A percentile compares a stretch with the other conserved stretches of the same genome.
phyloP scores from a whole-genome alignment of 768 basidiomycete species.

The Rhizopogon rudus region DNA sequence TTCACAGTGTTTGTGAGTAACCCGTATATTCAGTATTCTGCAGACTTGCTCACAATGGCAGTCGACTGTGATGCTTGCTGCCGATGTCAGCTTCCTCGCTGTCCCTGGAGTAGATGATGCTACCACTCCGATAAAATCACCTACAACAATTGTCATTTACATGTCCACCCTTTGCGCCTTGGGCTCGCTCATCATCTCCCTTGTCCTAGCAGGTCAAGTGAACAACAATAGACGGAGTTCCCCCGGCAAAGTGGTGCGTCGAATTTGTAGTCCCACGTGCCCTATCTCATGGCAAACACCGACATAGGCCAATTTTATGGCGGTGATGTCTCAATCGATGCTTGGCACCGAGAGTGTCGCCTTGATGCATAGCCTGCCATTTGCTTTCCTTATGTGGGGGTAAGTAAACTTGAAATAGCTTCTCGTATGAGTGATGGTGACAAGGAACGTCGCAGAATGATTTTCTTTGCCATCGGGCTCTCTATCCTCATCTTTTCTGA shows the following conservation, averaged over 20 bases:
- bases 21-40: background rate
- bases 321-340: slow-evolving; percentile 3
- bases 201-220: slow-evolving; percentile 34
- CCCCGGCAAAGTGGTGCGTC: slow-evolving; percentile 25
- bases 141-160: slow-evolving; percentile 31
- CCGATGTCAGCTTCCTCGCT: slow-evolving; percentile 49
- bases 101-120: slow-evolving; percentile 35
- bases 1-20: slow-evolving; percentile 42
- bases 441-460: slow-evolving; percentile 1
- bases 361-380: slow-evolving; percentile 28
- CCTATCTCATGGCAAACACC: background rate
- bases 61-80: slow-evolving; percentile 48
- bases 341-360: slow-evolving; percentile 24
- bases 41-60: slow-evolving; percentile 10
- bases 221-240: slow-evolving; percentile 19
- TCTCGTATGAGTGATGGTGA: background rate
- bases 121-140: slow-evolving; percentile 2
- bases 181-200: slow-evolving; percentile 29
- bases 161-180: slow-evolving; percentile 32
- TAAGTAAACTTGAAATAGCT: slow-evolving; percentile 7
- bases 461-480: slow-evolving; percentile 7
- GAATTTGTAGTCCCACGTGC: background rate
- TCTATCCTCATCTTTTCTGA: slow-evolving; percentile 4
- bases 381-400: slow-evolving; percentile 28
- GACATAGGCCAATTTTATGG: slow-evolving; percentile 15